Conservation (phyloP, 192 early-diverging fungal genomes). For the Mortierella antarctica region DNA sequence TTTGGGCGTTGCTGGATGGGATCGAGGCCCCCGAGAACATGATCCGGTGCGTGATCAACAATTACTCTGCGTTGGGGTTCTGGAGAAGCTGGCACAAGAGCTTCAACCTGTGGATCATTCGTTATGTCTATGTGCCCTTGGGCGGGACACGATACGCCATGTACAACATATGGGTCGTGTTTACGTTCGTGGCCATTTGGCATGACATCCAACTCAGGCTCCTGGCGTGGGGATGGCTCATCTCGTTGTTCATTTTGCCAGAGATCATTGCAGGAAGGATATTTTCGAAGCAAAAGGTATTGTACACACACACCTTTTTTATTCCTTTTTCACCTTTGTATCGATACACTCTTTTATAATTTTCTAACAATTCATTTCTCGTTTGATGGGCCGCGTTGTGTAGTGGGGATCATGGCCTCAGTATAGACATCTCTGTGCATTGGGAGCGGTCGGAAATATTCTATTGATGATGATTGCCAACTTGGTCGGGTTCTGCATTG, state of each 20-base stretch:
- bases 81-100: slow-evolving; percentile 98
- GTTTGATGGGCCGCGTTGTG: no score
- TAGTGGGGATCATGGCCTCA: slow-evolving; percentile 68
- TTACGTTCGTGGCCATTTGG: slow-evolving; percentile 99
- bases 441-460: slow-evolving; percentile 88
- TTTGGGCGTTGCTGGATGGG: slow-evolving; percentile 95
- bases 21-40: slow-evolving; percentile 94
- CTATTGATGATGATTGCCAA: slow-evolving; percentile 96
- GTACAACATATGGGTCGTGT: slow-evolving; percentile 87
- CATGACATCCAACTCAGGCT: slow-evolving; percentile 92
- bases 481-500: slow-evolving; percentile 92
- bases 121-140: slow-evolving; percentile 93
- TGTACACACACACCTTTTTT: neutral
- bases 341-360: neutral
- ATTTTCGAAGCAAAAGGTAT: slow-evolving; percentile 66
- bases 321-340: neutral
- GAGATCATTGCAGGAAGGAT: slow-evolving; percentile 75
- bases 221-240: slow-evolving; percentile 94
- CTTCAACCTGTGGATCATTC: slow-evolving; percentile 91
- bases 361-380: slow-evolving; percentile 18
- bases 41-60: slow-evolving; percentile 95
- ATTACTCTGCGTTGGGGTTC: slow-evolving; percentile 93
- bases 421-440: slow-evolving; percentile 81
- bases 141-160: slow-evolving; percentile 79
- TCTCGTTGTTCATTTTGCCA: slow-evolving; percentile 87